Conservation (phyloP, 139 green algal genomes). For the Chlamydomonas applanata region DNA sequence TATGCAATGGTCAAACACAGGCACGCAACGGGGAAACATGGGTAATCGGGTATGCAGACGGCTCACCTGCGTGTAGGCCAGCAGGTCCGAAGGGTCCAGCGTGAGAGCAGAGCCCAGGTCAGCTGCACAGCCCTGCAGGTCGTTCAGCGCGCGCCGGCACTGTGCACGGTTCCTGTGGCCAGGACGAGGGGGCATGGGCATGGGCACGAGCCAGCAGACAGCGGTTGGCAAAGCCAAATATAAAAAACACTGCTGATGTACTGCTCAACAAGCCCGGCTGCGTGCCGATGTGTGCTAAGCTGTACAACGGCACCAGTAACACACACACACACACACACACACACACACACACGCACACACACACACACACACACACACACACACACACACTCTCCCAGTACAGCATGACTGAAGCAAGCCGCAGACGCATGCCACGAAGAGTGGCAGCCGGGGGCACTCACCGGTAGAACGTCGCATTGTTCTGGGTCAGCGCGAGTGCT, state of each 20-base stretch:
- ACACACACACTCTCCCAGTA: conserved; percentile 31
- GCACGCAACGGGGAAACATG: too few species aligned
- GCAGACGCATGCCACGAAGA: conserved; percentile 53
- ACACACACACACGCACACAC: not conserved
- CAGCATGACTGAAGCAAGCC: too few species aligned
- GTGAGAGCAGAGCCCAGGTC: conserved; percentile 24
- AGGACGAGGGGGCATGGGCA: not conserved
- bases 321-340: not conserved
- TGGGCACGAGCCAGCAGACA: too few species aligned
- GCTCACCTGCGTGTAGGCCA: conserved; percentile 26
- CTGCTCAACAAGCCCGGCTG: too few species aligned
- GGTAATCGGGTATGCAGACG: too few species aligned
- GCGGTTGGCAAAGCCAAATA: too few species aligned
- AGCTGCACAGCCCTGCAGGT: conserved; percentile 2
- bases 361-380: conserved; percentile 6
- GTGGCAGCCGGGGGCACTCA: conserved; percentile 20
- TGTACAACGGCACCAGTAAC: too few species aligned
- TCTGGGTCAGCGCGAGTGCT: conserved; percentile 47
- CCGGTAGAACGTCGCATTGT: conserved; percentile 28
- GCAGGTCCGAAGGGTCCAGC: conserved; percentile 19
- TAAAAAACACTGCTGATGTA: too few species aligned
- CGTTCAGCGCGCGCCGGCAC: conserved; percentile 5
- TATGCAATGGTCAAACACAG: too few species aligned
- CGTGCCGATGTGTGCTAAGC: too few species aligned
- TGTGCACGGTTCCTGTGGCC: conserved; percentile 38